These are phyloP conservation scores for Sinapis alba DNA, from an alignment of 441 rosid species.

Conservation along the genomic window DNA sequence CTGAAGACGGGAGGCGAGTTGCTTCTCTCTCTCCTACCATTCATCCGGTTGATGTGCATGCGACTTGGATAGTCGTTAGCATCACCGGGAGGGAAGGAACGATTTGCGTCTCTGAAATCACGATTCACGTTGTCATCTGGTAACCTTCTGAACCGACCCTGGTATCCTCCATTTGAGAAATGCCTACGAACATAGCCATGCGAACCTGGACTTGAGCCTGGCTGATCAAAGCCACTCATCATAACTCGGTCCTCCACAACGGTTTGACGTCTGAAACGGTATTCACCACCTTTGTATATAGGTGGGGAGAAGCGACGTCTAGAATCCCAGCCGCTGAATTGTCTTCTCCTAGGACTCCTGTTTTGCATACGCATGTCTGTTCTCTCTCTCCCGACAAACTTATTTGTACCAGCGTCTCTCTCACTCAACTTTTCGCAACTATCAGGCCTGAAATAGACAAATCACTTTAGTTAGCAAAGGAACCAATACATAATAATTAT, in stretches of 20 bases:
- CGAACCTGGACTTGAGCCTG: background rate
- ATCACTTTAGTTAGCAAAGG: background rate
- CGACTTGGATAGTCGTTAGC: background rate
- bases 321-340: background rate
- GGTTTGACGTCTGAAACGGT: slow-evolving; percentile 12
- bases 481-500: background rate
- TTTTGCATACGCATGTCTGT: slow-evolving; percentile 15
- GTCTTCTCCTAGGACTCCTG: slow-evolving; percentile 12
- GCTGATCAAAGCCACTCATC: slow-evolving; percentile 19
- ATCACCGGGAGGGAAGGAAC: background rate
- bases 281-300: background rate
- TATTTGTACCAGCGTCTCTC: slow-evolving; percentile 9
- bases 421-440: slow-evolving; percentile 1
- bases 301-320: slow-evolving; percentile 20
- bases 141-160: slow-evolving; percentile 9
- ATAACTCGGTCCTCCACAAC: background rate
- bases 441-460: background rate
- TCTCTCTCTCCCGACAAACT: slow-evolving; percentile 7
- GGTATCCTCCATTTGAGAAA: slow-evolving; percentile 19
- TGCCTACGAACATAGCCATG: slow-evolving; percentile 18
- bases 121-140: slow-evolving; percentile 1
- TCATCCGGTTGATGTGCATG: slow-evolving; percentile 2
- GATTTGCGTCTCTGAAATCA: background rate
- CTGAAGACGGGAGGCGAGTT: slow-evolving; percentile 20
- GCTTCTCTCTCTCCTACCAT: slow-evolving; percentile 15